These are phyloP conservation scores for Zygoascus flipseniorum DNA, from an alignment of 805 yeast species.

Conservation along the genomic window DNA sequence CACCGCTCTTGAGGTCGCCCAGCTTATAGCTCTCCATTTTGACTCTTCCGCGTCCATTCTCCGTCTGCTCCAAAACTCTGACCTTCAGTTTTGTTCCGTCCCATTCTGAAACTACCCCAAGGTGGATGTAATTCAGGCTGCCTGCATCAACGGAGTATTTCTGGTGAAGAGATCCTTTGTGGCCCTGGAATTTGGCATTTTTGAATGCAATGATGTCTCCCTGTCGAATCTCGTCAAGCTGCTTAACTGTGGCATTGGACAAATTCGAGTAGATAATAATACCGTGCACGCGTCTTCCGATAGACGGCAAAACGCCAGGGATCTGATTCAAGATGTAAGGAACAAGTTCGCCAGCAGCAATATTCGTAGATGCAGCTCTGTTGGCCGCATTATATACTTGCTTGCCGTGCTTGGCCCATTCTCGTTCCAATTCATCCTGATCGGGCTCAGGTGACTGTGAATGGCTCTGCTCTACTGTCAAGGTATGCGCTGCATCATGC, in stretches of 20 bases:
- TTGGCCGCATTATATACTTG: slow-evolving; percentile 39
- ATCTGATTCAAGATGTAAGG: slow-evolving; percentile 29
- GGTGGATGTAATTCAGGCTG: slow-evolving; percentile 41
- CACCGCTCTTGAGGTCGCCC: slow-evolving; percentile 69
- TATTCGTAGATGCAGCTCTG: slow-evolving; percentile 3
- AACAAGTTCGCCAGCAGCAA: slow-evolving; percentile 16
- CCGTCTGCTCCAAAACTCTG: slow-evolving; percentile 24
- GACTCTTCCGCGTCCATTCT: slow-evolving; percentile 30
- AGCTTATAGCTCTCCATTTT: slow-evolving; percentile 56
- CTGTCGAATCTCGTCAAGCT: slow-evolving; percentile 55
- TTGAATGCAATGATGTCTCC: slow-evolving; percentile 80
- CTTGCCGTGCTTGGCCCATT: slow-evolving; percentile 44
- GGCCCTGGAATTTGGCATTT: slow-evolving; percentile 65
- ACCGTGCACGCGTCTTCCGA: slow-evolving; percentile 67
- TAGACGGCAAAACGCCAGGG: slow-evolving; percentile 42
- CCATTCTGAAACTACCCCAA: slow-evolving; percentile 60
- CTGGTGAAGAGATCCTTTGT: slow-evolving; percentile 44
- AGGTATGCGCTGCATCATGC: slow-evolving; percentile 45
- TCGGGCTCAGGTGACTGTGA: slow-evolving; percentile 37
- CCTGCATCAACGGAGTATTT: slow-evolving; percentile 57
- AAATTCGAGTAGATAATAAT: slow-evolving; percentile 54
- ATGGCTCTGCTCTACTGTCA: slow-evolving; percentile 30
- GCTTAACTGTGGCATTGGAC: slow-evolving; percentile 42
- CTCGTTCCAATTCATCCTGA: slow-evolving; percentile 40
- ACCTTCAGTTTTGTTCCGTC: slow-evolving; percentile 55